Conservation (phyloP, 1,284 basidiomycete genomes). For the Boletus austroedulis region DNA sequence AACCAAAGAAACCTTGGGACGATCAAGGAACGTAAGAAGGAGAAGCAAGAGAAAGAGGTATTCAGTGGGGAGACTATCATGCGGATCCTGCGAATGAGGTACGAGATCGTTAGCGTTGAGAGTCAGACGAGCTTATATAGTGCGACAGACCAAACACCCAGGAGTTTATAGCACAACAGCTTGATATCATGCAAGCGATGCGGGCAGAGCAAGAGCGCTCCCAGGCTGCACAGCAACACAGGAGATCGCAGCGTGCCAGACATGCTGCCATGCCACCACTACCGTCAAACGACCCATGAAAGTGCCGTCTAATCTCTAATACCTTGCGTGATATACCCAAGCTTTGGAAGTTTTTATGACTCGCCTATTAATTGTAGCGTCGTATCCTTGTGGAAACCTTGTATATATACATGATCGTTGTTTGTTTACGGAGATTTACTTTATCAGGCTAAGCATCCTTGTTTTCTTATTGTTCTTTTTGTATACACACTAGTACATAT, state of each 20-base stretch:
- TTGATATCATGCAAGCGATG: slow-evolving; percentile 73
- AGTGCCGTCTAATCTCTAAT: slow-evolving; percentile 15
- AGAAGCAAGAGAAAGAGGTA: slow-evolving; percentile 76
- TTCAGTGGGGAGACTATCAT: slow-evolving; percentile 83
- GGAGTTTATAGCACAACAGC: slow-evolving; percentile 87
- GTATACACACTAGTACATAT: slow-evolving; percentile 7
- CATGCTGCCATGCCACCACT: slow-evolving; percentile 35
- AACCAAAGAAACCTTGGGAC: slow-evolving; percentile 91
- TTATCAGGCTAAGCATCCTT: slow-evolving; percentile 17
- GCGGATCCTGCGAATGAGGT: slow-evolving; percentile 92
- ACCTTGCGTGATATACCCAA: slow-evolving; percentile 31
- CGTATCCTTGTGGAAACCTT: slow-evolving; percentile 8
- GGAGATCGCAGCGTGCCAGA: slow-evolving; percentile 47
- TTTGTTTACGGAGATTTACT: slow-evolving; percentile 19
- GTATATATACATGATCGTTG: background rate
- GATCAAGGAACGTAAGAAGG: slow-evolving; percentile 91
- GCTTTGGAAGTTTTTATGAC: slow-evolving; percentile 5
- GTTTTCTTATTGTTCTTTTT: slow-evolving; percentile 26
- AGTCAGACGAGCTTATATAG: slow-evolving; percentile 1
- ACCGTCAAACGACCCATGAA: slow-evolving; percentile 22
- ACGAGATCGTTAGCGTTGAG: slow-evolving; percentile 27
- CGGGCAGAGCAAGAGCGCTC: slow-evolving; percentile 71
- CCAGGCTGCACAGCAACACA: slow-evolving; percentile 53
- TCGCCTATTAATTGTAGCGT: slow-evolving; percentile 5
- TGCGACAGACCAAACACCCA: slow-evolving; percentile 63